Conservation (phyloP, 2,329 filamentous ascomycete genomes). For the Fusarium dlaminii region DNA sequence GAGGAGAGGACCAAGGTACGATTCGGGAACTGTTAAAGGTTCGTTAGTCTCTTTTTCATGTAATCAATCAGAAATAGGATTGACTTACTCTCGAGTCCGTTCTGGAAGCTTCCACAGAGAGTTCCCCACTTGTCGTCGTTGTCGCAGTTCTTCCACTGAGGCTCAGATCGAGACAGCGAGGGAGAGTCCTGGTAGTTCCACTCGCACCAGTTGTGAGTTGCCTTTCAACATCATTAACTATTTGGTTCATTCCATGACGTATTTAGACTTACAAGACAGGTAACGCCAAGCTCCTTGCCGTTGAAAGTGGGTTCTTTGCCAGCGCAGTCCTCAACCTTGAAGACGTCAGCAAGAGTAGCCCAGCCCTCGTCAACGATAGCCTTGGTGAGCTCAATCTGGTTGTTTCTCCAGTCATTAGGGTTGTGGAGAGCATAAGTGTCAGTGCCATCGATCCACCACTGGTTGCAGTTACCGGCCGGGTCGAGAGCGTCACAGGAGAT, state of each 20-base stretch:
- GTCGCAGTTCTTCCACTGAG: conserved; percentile 20
- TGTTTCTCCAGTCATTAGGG: conserved; percentile 13
- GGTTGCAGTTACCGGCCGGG: conserved; percentile 5
- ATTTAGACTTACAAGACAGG: neutral
- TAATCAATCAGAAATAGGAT: accelerated
- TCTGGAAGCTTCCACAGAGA: conserved; percentile 3
- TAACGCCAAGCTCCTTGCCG: neutral
- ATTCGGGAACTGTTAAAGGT: neutral
- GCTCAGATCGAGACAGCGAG: neutral
- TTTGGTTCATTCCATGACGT: accelerated
- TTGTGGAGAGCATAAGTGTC: conserved; percentile 19
- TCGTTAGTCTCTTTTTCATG: neutral
- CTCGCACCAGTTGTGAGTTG: conserved; percentile 14
- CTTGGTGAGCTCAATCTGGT: conserved; percentile 1
- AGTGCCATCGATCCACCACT: conserved; percentile 4
- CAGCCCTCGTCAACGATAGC: conserved; percentile 4
- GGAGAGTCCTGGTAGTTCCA: conserved; percentile 8
- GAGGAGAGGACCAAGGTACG: conserved; percentile 6
- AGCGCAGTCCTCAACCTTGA: conserved; percentile 19
- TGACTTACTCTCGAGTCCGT: neutral
- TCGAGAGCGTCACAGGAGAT: neutral
- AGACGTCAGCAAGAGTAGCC: conserved; percentile 5
- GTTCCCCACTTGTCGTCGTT: conserved; percentile 9
- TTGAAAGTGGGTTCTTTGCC: conserved; percentile 10
- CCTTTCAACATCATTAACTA: neutral